Evolutionary conservation across 805 yeast genomes (phyloP).

Genomic region (Candida ovalis): DNA sequence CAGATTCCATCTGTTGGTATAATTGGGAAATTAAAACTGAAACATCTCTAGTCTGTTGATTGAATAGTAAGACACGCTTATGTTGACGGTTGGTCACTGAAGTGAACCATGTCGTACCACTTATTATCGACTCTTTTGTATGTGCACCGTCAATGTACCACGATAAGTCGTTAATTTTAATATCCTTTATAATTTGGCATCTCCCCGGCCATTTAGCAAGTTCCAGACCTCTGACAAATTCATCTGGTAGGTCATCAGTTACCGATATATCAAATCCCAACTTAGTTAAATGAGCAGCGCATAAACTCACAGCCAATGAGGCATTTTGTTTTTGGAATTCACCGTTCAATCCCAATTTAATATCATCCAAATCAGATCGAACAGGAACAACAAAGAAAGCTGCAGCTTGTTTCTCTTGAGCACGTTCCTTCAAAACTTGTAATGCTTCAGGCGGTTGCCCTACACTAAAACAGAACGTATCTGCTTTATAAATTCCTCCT

Average conservation of each 20-base stretch:
- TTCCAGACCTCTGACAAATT: slow-evolving; percentile 57
- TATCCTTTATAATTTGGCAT: slow-evolving; percentile 62
- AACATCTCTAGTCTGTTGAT: slow-evolving; percentile 93
- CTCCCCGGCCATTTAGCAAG: slow-evolving; percentile 91
- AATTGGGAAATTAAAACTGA: slow-evolving; percentile 55
- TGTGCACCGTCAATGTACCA: slow-evolving; percentile 98
- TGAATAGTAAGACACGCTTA: slow-evolving; percentile 63
- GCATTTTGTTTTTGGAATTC: slow-evolving; percentile 85
- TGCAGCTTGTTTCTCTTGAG: slow-evolving; percentile 53
- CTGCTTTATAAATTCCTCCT: slow-evolving; percentile 81
- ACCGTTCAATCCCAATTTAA: slow-evolving; percentile 73
- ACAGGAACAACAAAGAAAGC: slow-evolving; percentile 50
- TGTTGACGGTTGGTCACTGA: slow-evolving; percentile 28
- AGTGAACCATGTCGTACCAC: slow-evolving; percentile 79
- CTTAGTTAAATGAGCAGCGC: slow-evolving; percentile 52
- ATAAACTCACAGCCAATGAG: slow-evolving; percentile 74
- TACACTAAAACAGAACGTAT: slow-evolving; percentile 65
- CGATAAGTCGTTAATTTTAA: slow-evolving; percentile 41
- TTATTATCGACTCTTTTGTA: slow-evolving; percentile 79
- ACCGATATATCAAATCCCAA: slow-evolving; percentile 39
- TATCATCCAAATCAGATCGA: slow-evolving; percentile 35
- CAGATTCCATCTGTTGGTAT: slow-evolving; percentile 37
- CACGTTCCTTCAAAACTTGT: slow-evolving; percentile 58
- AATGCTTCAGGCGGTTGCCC: slow-evolving; percentile 50
- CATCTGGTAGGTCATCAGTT: slow-evolving; percentile 39